phyloP scores from a whole-genome alignment of 2,329 filamentous ascomycete genomes.

The Cordyceps farinosa region DNA sequence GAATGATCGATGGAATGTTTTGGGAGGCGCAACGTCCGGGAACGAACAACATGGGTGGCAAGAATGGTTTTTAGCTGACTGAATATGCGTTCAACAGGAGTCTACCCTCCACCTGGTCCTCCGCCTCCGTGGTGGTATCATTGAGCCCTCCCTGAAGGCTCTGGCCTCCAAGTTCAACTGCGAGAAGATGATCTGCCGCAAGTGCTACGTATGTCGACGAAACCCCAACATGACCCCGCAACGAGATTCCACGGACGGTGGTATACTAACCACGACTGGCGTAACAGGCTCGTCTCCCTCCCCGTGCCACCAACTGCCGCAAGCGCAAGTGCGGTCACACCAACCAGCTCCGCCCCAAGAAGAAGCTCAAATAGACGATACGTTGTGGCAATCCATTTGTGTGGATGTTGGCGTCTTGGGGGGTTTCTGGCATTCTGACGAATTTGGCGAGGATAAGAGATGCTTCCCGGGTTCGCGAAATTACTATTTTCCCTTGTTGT shows the following conservation, averaged over 20 bases:
- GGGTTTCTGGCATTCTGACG: conserved; percentile 38
- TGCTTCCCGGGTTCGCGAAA: conserved; percentile 32
- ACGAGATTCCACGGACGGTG: not conserved
- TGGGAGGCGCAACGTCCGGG: not conserved
- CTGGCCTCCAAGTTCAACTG: conserved; percentile 99
- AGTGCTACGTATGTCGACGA: conserved; percentile 87
- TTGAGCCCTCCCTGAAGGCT: conserved; percentile 97
- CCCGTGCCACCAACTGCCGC: conserved; percentile 99
- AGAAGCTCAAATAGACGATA: conserved; percentile 85
- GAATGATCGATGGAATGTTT: not conserved
- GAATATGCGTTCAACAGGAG: conserved; percentile 56
- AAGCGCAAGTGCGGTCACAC: conserved; percentile 99
- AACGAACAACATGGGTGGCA: not conserved
- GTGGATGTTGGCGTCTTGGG: conserved; percentile 43
- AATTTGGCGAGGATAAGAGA: conserved; percentile 32
- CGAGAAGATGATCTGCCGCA: conserved; percentile 99
- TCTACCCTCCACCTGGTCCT: conserved; percentile 98
- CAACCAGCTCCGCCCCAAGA: conserved; percentile 99
- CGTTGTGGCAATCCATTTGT: conserved; percentile 20
- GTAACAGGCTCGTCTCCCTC: conserved; percentile 73
- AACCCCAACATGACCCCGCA: not conserved
- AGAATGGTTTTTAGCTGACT: conserved; percentile 30
- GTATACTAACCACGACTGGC: conserved; percentile 13
- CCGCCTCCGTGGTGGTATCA: conserved; percentile 98
- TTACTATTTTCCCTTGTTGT: conserved; percentile 30